Base-by-base conservation (phyloP, 2,329 filamentous ascomycete species). In the Exophiala lecanii-corni region DNA sequence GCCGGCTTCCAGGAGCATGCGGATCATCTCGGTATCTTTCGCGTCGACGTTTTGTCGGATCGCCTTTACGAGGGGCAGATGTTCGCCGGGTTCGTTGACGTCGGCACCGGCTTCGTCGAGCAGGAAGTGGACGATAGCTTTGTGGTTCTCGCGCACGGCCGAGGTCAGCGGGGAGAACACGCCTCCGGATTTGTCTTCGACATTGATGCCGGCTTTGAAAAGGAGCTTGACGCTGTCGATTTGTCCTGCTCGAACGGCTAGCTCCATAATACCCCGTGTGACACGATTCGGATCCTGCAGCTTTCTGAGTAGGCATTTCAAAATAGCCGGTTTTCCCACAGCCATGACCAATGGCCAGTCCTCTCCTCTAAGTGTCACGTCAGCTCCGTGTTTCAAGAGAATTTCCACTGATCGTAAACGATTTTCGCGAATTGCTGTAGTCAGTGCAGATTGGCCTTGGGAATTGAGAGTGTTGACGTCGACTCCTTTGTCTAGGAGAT, bases 261-360 rank as follows among this genome's bases (percentile, higher is more conserved):
- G 76, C 56, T 84, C 81, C 59, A 85, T 70, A 1, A 83, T 74
- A 5, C 81, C 81, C 60, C 80, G 4, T 4, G 16, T 81, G 65
- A 80, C 79, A 3, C 76, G 73, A 10, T 74, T 74, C 3, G 77
- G 75, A 53, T 81, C 75, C 1, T 74, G 62, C 7, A 83, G 71
- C 2, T 73, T 69, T 0, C 72, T 67, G 0, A 84, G 67, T 1
- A 86, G 67, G 37, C 72, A 74, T 53, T 73, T 71, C 9, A 85
- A 71, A 32, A 86, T 74, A 0, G 62, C 59, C 0, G 82, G 81
- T 28, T 78, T 73, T 47, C 70, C 71, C 36, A 84, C 79, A 0
- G 82, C 80, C 76, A 86, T 80, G 59, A 75, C 80, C 9, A 85
- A 69, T 0, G 82, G 82, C 82, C 82, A 86, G 57, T 85, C 79